A percentile compares a stretch with the other conserved stretches of the same genome.
Conservation (phyloP, 345 rosid genomes). For the Gynandropsis gynandra region DNA sequence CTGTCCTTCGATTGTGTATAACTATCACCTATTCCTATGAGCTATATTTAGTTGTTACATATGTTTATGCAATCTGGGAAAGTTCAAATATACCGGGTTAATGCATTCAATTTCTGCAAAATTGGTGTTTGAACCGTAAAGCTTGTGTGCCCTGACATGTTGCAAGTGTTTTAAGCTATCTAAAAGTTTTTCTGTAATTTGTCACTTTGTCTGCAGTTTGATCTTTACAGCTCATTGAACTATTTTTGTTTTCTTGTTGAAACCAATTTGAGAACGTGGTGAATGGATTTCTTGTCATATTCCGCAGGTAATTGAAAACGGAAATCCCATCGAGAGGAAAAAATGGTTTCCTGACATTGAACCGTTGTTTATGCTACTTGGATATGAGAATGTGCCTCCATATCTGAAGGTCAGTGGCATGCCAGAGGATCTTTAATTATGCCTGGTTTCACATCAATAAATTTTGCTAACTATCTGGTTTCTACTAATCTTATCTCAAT, state of each 20-base stretch:
- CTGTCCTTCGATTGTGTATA: too few species aligned
- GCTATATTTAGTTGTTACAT: neutral
- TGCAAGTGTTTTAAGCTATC: too few species aligned
- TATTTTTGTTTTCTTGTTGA: neutral
- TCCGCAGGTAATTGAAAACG: constrained; percentile 70
- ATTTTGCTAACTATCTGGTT: constrained; percentile 14
- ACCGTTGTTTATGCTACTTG: constrained; percentile 91
- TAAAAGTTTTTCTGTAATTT: neutral
- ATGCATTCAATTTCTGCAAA: neutral
- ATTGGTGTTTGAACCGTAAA: constrained; percentile 1
- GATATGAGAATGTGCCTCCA: constrained; percentile 91
- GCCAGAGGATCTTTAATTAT: constrained; percentile 18
- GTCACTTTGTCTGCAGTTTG: constrained; percentile 16
- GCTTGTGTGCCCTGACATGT: constrained; percentile 3
- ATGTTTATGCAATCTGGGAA: constrained; percentile 1
- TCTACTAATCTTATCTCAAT: constrained; percentile 9
- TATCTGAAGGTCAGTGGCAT: constrained; percentile 62
- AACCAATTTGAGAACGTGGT: neutral
- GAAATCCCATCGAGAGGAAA: constrained; percentile 71
- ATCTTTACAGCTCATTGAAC: too few species aligned
- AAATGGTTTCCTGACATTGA: constrained; percentile 90
- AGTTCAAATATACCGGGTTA: too few species aligned
- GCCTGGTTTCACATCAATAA: too few species aligned
- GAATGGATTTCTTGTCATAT: constrained; percentile 1
- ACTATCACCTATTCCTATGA: too few species aligned